A percentile compares a stretch with the other conserved stretches of the same genome.
phyloP scores from a whole-genome alignment of 257 asterid species.

The Avicennia marina region DNA sequence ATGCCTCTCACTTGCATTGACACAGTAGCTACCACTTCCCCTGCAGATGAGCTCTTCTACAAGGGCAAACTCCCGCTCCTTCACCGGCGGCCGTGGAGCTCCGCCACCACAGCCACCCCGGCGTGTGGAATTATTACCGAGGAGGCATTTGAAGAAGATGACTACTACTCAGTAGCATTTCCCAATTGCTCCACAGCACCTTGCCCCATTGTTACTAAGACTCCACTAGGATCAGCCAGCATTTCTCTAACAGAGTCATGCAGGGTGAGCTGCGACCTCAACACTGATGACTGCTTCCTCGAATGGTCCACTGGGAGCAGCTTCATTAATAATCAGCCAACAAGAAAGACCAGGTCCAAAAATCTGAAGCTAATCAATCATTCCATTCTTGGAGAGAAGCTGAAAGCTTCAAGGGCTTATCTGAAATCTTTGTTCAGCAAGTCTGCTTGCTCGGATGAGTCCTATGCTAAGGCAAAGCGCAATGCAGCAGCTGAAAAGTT shows the following conservation, averaged over 20 bases:
- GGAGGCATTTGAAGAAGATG: slow-evolving; percentile 6
- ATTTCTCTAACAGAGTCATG: slow-evolving; percentile 75
- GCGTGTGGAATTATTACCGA: slow-evolving; percentile 18
- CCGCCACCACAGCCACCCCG: not conserved
- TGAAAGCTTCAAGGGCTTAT: slow-evolving; percentile 30
- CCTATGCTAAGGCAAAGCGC: not conserved
- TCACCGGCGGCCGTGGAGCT: too few relatives aligned
- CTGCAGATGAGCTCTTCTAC: slow-evolving; percentile 90
- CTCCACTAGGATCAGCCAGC: slow-evolving; percentile 50
- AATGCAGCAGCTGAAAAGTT: not conserved
- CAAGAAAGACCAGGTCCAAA: slow-evolving; percentile 41
- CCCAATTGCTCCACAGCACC: slow-evolving; percentile 31
- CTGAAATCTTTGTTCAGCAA: slow-evolving; percentile 28
- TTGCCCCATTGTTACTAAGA: slow-evolving; percentile 28
- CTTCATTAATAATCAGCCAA: slow-evolving; percentile 27
- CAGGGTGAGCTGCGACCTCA: slow-evolving; percentile 69
- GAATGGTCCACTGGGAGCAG: slow-evolving; percentile 64
- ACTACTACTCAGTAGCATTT: slow-evolving; percentile 16
- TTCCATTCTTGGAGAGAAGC: slow-evolving; percentile 24
- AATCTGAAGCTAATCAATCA: slow-evolving; percentile 29
- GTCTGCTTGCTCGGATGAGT: slow-evolving; percentile 10
- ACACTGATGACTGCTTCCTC: slow-evolving; percentile 55
- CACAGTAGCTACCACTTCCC: slow-evolving; percentile 36
- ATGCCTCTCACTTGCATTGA: slow-evolving; percentile 33
- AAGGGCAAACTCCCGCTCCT: slow-evolving; percentile 93